These are phyloP conservation scores for Colletotrichum filicis DNA, from an alignment of 2,329 filamentous ascomycete species.

Conservation along the genomic window DNA sequence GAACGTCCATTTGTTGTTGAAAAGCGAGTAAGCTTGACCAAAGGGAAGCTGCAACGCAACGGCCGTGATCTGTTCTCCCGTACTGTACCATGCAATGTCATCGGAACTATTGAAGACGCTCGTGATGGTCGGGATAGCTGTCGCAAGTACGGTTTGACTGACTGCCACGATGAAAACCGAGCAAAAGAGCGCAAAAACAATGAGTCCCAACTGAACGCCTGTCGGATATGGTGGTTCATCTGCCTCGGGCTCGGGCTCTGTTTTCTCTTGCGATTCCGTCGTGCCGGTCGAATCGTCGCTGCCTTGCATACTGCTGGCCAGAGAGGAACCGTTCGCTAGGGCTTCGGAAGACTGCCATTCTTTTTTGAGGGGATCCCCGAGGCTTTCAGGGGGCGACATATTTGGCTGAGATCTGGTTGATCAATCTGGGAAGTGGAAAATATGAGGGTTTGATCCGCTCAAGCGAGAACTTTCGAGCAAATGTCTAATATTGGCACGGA, in stretches of 20 bases:
- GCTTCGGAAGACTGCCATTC: not conserved
- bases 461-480: not conserved
- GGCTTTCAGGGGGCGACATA: not conserved
- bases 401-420: not conserved
- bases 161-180: conserved; percentile 7
- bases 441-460: not conserved
- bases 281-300: not conserved
- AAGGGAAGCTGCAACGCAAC: conserved; percentile 40
- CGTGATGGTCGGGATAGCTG: conserved; percentile 47
- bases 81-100: conserved; percentile 52
- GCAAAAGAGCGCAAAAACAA: conserved; percentile 1
- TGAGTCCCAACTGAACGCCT: not conserved
- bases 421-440: no score
- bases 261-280: not conserved
- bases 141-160: conserved; percentile 47
- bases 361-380: not conserved
- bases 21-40: conserved; percentile 43
- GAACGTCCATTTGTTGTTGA: conserved; percentile 42
- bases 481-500: not conserved
- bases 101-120: conserved; percentile 48
- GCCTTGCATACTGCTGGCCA: not conserved
- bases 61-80: conserved; percentile 40
- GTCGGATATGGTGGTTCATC: not conserved
- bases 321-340: not conserved
- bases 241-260: not conserved